phyloP scores from a whole-genome alignment of 2,329 filamentous ascomycete genomes.

The Cladophialophora immunda region DNA sequence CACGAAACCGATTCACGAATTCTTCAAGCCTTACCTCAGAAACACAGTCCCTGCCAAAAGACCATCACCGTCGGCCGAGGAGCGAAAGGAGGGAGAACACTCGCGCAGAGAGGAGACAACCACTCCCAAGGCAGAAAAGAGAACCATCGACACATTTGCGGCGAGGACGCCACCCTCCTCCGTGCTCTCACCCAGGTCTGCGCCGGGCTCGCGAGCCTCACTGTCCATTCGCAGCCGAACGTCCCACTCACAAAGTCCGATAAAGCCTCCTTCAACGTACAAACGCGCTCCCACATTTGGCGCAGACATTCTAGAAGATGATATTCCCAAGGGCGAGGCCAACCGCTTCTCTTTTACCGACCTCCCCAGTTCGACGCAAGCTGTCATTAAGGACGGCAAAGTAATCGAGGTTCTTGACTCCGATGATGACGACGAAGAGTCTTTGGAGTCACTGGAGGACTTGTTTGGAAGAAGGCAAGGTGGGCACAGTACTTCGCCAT shows the following conservation, averaged over 20 bases:
- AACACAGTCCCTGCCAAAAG: conserved; percentile 41
- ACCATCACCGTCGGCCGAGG: conserved; percentile 33
- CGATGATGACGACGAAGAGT: conserved; percentile 73
- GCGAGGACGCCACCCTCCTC: conserved; percentile 20
- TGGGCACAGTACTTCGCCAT: conserved; percentile 22
- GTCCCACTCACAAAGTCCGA: conserved; percentile 23
- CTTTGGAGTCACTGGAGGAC: conserved; percentile 63
- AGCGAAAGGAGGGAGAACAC: conserved; percentile 16
- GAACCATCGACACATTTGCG: neutral
- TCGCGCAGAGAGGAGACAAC: neutral
- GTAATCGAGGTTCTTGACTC: conserved; percentile 68
- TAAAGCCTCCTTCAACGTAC: conserved; percentile 29
- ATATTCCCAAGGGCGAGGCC: conserved; percentile 27
- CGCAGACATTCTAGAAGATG: conserved; percentile 5
- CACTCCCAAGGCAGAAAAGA: conserved; percentile 29
- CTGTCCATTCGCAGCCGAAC: conserved; percentile 36
- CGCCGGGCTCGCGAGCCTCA: conserved; percentile 25
- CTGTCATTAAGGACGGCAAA: conserved; percentile 65
- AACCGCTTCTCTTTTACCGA: conserved; percentile 43
- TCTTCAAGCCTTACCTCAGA: conserved; percentile 55
- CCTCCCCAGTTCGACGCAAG: conserved; percentile 51
- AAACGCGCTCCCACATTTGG: conserved; percentile 24
- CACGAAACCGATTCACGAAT: conserved; percentile 46
- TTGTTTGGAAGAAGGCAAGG: conserved; percentile 55
- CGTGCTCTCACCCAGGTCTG: conserved; percentile 22